Base-by-base conservation (phyloP, 2,329 filamentous ascomycete species). In the Colletotrichum sidae region DNA sequence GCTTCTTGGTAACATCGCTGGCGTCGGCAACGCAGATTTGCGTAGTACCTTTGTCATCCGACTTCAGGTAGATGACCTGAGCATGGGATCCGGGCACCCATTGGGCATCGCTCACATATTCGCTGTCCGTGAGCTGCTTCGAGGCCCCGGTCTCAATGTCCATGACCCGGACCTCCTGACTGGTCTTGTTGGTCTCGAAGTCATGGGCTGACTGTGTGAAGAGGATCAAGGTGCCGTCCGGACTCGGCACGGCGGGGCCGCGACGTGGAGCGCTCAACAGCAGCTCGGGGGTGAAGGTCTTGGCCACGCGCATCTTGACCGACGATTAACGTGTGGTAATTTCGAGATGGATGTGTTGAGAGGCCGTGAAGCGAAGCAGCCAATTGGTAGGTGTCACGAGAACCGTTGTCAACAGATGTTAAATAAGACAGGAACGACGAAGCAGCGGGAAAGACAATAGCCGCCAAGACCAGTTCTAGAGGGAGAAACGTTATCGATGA, bases 221-320 rank as follows among this genome's bases (percentile, higher is more conserved):
- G 45, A 84, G 70, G 8, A 79, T 75, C 11, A 78, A 75, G 5
- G 79, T 74, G 58, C 81, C 79, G 60, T 77, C 76, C 25, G 76
- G 71, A 59, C 78, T 80, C 8, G 79, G 78, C 7, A 83, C 73
- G 2, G 77, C 78, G n/a, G 73, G 65, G 25, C 71, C 70, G 38
- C 75, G 71, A 37, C 71, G 72, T 42, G 76, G 75, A 4, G 70
- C 69, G 39, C 67, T 72, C 47, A 77, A 68, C 47, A 79, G 69
- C 5, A 69, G 59, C 67, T 79, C 75, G 10, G 77, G 72, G 13
- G 75, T 78, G 61, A 78, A 67, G 15, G 55, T 54, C 54, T 65
- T 65, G 34, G 70, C 55, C 13, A 71, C 67, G 42, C 69, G 67
- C 68, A 69, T 70, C 13, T 39, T 69, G 41, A 13, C 12, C 41